phyloP scores from a whole-genome alignment of 768 basidiomycete species.

The Holtermannia corniformis region DNA sequence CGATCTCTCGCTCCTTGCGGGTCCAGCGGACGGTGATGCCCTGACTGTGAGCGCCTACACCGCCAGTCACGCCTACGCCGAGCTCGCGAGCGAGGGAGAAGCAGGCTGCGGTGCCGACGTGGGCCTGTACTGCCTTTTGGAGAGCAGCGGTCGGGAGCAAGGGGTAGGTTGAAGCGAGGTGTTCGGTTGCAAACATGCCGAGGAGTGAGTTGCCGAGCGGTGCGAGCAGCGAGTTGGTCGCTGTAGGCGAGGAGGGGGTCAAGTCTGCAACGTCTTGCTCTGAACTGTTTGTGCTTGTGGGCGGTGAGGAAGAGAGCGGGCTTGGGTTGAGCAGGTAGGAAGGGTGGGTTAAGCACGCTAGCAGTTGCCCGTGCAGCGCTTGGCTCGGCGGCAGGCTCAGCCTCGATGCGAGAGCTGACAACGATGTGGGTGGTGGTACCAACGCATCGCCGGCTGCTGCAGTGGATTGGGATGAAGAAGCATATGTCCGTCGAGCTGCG shows the following conservation, averaged over 20 bases:
- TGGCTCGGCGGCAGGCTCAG: constrained; percentile 21
- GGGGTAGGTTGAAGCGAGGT: constrained; percentile 68
- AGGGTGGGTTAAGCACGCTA: constrained; percentile 35
- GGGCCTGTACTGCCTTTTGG: constrained; percentile 83
- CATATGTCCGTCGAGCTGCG: background rate
- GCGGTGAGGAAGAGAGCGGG: too few species aligned
- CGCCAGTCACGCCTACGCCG: constrained; percentile 24
- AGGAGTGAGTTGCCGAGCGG: constrained; percentile 75
- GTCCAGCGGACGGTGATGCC: constrained; percentile 50
- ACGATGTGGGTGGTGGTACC: constrained; percentile 21
- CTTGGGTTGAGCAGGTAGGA: constrained; percentile 12
- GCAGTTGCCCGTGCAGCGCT: constrained; percentile 17
- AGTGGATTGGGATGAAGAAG: too few species aligned
- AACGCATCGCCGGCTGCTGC: background rate
- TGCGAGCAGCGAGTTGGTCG: constrained; percentile 66
- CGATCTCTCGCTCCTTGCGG: constrained; percentile 6
- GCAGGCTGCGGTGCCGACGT: constrained; percentile 77
- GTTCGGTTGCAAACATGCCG: constrained; percentile 81
- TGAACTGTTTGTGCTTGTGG: background rate
- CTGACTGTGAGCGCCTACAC: background rate
- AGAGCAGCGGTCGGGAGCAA: constrained; percentile 83
- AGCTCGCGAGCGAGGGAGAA: constrained; percentile 70
- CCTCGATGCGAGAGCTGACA: constrained; percentile 33
- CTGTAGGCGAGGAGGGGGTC: constrained; percentile 22
- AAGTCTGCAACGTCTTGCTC: background rate